These are phyloP conservation scores for Nemania abortiva DNA, from an alignment of 2,329 filamentous ascomycete genomes.

Conservation along the genomic window DNA sequence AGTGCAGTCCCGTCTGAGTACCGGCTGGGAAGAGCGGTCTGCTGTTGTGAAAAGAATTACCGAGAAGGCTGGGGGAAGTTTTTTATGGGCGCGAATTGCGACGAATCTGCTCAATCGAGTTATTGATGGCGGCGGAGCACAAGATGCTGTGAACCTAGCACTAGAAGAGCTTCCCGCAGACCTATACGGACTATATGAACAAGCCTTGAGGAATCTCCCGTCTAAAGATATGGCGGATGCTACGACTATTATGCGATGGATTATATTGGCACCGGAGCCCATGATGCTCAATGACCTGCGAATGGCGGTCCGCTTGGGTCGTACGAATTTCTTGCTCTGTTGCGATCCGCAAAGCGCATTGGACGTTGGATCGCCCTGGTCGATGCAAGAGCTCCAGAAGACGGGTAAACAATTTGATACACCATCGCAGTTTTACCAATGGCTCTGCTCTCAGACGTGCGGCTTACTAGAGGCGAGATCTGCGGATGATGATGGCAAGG, in stretches of 20 bases:
- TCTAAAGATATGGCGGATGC: conserved; percentile 32
- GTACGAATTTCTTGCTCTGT: conserved; percentile 22
- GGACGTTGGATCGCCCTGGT: conserved; percentile 34
- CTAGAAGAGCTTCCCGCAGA: conserved; percentile 28
- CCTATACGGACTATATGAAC: conserved; percentile 34
- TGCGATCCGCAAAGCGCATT: conserved; percentile 19
- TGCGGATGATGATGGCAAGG: conserved; percentile 2
- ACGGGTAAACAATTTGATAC: conserved; percentile 38
- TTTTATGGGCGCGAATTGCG: conserved; percentile 37
- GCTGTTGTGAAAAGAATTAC: conserved; percentile 13
- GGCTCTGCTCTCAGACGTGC: conserved; percentile 33
- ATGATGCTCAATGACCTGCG: conserved; percentile 37
- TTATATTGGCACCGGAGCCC: conserved; percentile 32
- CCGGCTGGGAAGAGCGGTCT: conserved; percentile 5
- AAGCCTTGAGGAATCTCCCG: conserved; percentile 22
- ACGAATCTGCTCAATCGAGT: conserved; percentile 32
- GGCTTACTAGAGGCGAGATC: conserved; percentile 28
- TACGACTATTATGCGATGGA: conserved; percentile 37
- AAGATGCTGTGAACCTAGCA: conserved; percentile 18
- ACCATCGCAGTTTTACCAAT: conserved; percentile 37
- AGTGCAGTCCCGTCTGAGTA: conserved; percentile 24
- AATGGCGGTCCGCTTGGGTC: conserved; percentile 33
- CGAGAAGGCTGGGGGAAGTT: conserved; percentile 28
- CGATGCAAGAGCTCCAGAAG: conserved; percentile 37
- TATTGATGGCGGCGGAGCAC: conserved; percentile 16